Evolutionary conservation across 352 stramenopile genomes (phyloP).

Genomic region (Phytophthora aleatoria): DNA sequence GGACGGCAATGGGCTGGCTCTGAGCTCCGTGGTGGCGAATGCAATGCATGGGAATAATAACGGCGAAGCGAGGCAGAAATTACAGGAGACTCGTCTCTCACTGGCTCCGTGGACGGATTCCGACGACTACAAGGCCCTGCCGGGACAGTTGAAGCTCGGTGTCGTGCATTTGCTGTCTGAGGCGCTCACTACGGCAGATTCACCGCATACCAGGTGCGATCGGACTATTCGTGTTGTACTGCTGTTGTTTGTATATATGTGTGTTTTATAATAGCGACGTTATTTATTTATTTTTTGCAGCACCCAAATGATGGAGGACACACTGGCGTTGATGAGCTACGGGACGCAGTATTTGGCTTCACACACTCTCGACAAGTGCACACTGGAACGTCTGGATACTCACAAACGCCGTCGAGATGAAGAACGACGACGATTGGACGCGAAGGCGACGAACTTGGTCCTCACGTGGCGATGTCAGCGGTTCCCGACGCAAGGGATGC

Average conservation of each 20-base stretch:
- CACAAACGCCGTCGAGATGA: conserved; percentile 13
- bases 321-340: conserved; percentile 52
- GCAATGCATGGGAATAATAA: conserved; percentile 7
- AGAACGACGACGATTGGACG: conserved; percentile 19
- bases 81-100: conserved; percentile 4
- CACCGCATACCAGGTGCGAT: conserved; percentile 40
- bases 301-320: conserved; percentile 47
- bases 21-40: conserved; percentile 8
- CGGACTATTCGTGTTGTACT: neutral
- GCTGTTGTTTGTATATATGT: neutral
- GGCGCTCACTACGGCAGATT: conserved; percentile 35
- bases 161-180: conserved; percentile 37
- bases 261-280: neutral
- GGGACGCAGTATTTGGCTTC: conserved; percentile 42
- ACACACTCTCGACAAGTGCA: conserved; percentile 18
- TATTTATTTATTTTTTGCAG: conserved; percentile 3
- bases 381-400: conserved; percentile 16
- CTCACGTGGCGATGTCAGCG: conserved; percentile 47
- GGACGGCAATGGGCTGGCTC: neutral
- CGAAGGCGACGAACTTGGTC: conserved; percentile 38
- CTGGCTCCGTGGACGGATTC: conserved; percentile 23
- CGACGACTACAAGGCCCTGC: conserved; percentile 32
- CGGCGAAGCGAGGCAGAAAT: conserved; percentile 15
- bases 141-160: conserved; percentile 34
- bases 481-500: conserved; percentile 52